phyloP scores from a whole-genome alignment of 306 rosid species.

The Begonia peltatifolia region DNA sequence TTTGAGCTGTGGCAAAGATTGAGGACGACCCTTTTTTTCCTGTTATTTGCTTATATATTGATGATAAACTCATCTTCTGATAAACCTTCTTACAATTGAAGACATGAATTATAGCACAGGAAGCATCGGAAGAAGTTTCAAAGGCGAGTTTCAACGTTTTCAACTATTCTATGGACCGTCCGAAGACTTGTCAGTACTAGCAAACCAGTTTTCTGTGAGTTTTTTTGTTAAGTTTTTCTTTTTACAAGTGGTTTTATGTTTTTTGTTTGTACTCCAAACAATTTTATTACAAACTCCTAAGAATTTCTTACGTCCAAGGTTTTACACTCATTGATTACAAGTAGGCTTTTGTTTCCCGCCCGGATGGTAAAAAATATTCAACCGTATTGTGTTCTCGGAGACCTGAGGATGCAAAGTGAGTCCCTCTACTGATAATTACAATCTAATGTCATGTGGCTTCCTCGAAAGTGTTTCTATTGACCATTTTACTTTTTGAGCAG shows the following conservation, averaged over 20 bases:
- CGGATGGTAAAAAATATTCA: slow-evolving; percentile 57
- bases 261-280: too few species aligned
- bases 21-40: too few species aligned
- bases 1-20: too few species aligned
- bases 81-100: neutral
- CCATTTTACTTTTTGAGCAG: slow-evolving; percentile 21
- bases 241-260: neutral
- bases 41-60: too few species aligned
- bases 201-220: slow-evolving; percentile 88
- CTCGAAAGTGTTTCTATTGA: slow-evolving; percentile 1
- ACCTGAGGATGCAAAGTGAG: slow-evolving; percentile 48
- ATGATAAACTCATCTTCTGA: too few species aligned
- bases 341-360: slow-evolving; percentile 77
- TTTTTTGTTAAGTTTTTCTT: slow-evolving; percentile 1
- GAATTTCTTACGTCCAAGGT: too few species aligned
- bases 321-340: too few species aligned
- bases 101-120: slow-evolving; percentile 41
- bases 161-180: slow-evolving; percentile 55
- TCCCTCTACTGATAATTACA: too few species aligned
- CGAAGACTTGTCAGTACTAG: slow-evolving; percentile 77
- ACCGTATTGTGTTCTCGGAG: slow-evolving; percentile 45
- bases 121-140: slow-evolving; percentile 82
- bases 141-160: slow-evolving; percentile 89
- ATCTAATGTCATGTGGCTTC: too few species aligned
- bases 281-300: too few species aligned